Evolutionary conservation across 2,329 filamentous ascomycete genomes (phyloP).

Genomic region (Arthrobotrys megalospora): DNA sequence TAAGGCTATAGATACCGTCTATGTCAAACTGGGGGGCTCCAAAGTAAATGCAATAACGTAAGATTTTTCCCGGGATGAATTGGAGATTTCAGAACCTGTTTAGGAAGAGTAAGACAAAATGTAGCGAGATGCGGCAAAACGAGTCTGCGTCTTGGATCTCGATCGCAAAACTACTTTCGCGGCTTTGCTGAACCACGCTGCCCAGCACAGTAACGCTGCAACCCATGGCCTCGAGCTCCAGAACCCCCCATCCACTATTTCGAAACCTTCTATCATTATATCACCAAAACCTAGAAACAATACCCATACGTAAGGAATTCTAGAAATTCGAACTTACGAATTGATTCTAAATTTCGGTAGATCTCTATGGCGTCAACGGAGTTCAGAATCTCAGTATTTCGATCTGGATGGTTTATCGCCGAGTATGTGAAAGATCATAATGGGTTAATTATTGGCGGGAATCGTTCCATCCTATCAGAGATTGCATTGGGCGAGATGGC

Average conservation of each 20-base stretch:
- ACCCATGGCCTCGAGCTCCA: too few species aligned
- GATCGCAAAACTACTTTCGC: conserved; percentile 1
- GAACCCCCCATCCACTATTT: too few species aligned
- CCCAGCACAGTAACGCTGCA: too few species aligned
- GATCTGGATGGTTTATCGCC: neutral
- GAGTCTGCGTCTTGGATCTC: conserved; percentile 4
- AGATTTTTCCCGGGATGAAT: neutral
- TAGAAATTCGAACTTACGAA: too few species aligned
- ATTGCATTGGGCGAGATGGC: conserved; percentile 22
- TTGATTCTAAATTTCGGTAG: too few species aligned
- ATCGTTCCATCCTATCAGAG: conserved; percentile 39
- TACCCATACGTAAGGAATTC: too few species aligned
- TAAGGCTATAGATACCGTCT: neutral
- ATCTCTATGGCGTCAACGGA: too few species aligned
- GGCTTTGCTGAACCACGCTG: neutral
- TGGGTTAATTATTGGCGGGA: conserved; percentile 13
- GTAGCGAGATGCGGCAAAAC: neutral
- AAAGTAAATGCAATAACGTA: conserved; percentile 14
- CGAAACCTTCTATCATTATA: too few species aligned
- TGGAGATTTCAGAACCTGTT: neutral
- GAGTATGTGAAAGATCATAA: neutral
- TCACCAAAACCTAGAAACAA: too few species aligned
- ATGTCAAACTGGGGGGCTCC: neutral
- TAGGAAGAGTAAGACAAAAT: conserved; percentile 12
- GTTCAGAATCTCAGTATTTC: too few species aligned